Conservation (phyloP, 768 basidiomycete species). For the Trametes punicea region DNA sequence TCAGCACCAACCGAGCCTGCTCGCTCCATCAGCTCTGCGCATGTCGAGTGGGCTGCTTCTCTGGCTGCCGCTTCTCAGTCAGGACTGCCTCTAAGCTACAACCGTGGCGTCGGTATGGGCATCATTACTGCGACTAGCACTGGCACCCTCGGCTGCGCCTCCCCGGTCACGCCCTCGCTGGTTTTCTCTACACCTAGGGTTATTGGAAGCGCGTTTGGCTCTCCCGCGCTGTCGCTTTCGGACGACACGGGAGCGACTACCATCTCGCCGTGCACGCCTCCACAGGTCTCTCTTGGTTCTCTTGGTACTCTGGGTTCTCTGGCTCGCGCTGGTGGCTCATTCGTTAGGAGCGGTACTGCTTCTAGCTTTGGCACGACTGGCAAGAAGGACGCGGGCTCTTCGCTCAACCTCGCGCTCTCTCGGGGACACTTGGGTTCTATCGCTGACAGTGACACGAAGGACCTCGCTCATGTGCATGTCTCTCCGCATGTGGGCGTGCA, state of each 20-base stretch:
- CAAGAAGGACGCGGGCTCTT: background rate
- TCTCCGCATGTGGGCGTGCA: background rate
- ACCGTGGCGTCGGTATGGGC: conserved; percentile 4
- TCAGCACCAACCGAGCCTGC: background rate
- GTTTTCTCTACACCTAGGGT: background rate
- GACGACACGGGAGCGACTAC: conserved; percentile 13
- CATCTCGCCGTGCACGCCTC: background rate
- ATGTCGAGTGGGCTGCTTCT: background rate
- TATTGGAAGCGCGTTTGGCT: conserved; percentile 1
- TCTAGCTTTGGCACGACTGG: background rate
- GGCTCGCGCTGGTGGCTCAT: background rate
- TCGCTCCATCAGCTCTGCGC: no score
- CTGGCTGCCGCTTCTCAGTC: background rate
- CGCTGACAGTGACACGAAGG: background rate
- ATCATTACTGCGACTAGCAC: conserved; percentile 6
- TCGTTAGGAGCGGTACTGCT: background rate
- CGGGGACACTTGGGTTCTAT: background rate
- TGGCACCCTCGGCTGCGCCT: conserved; percentile 5
- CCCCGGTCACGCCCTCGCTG: conserved; percentile 2
- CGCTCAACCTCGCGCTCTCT: background rate
- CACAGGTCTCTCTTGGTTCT: conserved; percentile 6
- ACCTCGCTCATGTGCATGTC: conserved; percentile 8
- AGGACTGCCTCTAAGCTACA: background rate
- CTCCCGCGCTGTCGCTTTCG: conserved; percentile 10
- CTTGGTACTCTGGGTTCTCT: conserved; percentile 1